Evolutionary conservation across 441 rosid genomes (phyloP), one percentile per base, ranked within the genome.

Genomic region (Erodium moschatum): DNA sequence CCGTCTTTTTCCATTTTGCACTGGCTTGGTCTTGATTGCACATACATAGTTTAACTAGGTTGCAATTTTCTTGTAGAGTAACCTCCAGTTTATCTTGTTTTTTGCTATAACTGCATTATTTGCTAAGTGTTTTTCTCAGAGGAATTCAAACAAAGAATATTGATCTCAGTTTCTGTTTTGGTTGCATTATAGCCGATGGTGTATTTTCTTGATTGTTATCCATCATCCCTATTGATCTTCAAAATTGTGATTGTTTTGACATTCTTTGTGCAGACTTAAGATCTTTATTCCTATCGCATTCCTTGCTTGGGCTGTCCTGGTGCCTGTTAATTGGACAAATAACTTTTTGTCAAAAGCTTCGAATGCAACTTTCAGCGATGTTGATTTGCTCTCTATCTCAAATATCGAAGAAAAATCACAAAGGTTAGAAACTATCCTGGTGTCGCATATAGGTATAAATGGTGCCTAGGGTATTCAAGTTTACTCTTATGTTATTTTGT

Each of bases 381-480:
- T 94, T 56, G 99, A 94, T 81, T 87, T 84, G 82, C 96, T 94
- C 66, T 86, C 99, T 0, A 82, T 94, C 66, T 91, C 99, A 58
- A 94, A 94, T 72, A 69, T 94, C 67, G 92, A 93, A 7, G 68
- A 7, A 31, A 1, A 0, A 52, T 94, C 99, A 19, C 31, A 77
- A 11, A 86, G 97, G 99, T 94, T 64, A 20, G 75, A 29, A 16
- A 42, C 20, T 33, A 44, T 60, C 18, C 19, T 44, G 18, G 5
- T 19, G 31, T 61, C 16, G 61, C 15, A 16, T 54, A 52, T 52
- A 15, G 60, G 20, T 16, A 54, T 54, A 16, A 16, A 54, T 54
- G 61, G 0, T 18, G 20, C 5, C 61, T 18, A 2, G 21, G 21
- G 16, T 16, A 54, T 18, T 18, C 21, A 5, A 54, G 16, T 33